Evolutionary conservation across 2,329 filamentous ascomycete genomes (phyloP).

Genomic region (Scedosporium dehoogii): DNA sequence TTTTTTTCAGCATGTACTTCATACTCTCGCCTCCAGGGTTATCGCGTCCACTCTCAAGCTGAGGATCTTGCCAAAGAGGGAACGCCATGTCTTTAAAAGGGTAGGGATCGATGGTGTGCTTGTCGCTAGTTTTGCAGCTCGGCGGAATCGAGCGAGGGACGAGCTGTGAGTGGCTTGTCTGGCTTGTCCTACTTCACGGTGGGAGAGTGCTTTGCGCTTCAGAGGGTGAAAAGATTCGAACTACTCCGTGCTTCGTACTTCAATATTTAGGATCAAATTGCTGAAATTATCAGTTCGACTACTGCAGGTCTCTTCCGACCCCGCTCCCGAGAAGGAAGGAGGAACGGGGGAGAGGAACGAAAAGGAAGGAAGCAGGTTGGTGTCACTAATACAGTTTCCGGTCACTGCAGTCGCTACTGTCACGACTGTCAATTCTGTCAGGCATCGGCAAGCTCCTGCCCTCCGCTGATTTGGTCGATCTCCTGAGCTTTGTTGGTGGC

Average conservation of each 20-base stretch:
- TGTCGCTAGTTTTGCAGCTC: background rate
- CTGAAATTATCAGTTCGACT: background rate
- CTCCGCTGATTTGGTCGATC: background rate
- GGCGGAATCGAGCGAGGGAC: background rate
- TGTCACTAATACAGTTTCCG: too few species aligned
- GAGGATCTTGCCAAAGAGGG: background rate
- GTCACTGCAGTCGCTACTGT: too few species aligned
- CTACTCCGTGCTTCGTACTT: too few species aligned
- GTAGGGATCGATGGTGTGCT: background rate
- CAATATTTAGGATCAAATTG: background rate
- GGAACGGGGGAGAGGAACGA: too few species aligned
- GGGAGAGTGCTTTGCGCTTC: conserved; percentile 21
- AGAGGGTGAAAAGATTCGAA: conserved; percentile 12
- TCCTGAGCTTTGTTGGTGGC: background rate
- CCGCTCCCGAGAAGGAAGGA: background rate
- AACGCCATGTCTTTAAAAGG: background rate
- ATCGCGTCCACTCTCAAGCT: background rate
- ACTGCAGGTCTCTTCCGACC: background rate
- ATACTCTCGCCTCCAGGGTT: background rate
- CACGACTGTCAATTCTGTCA: background rate
- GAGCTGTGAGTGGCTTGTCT: background rate
- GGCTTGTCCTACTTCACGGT: background rate
- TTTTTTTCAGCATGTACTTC: too few species aligned
- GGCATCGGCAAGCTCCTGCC: background rate
- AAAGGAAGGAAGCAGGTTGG: too few species aligned